A percentile compares a stretch with the other conserved stretches of the same genome.
These are phyloP conservation scores for Viola odorata DNA, from an alignment of 345 rosid genomes.

Conservation along the genomic window DNA sequence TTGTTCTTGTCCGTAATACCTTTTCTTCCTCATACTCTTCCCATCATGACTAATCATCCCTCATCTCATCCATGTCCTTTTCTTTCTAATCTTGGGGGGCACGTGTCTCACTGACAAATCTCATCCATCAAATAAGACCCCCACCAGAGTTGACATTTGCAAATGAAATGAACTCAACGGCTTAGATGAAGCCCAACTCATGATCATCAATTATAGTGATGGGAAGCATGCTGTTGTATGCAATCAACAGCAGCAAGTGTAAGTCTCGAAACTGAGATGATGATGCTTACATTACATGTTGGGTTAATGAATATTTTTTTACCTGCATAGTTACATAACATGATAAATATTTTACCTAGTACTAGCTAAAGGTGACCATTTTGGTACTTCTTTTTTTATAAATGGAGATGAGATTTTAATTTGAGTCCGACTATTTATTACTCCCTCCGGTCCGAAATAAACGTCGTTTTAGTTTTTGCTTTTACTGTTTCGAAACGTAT, in stretches of 20 bases:
- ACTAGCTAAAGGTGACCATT: too few species aligned
- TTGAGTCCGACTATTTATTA: too few species aligned
- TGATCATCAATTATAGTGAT: constrained; percentile 27
- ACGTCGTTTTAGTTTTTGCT: too few species aligned
- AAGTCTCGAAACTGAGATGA: constrained; percentile 11
- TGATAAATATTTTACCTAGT: too few species aligned
- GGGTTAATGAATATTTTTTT: not conserved
- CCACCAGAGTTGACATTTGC: constrained; percentile 10
- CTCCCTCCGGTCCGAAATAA: too few species aligned
- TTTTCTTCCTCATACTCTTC: constrained; percentile 2
- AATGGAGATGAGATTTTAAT: too few species aligned
- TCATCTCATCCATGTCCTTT: constrained; percentile 17
- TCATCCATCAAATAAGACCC: not conserved
- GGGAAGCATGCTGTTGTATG: constrained; percentile 26
- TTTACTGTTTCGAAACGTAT: too few species aligned
- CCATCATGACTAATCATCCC: not conserved
- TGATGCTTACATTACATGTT: constrained; percentile 9
- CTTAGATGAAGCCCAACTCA: constrained; percentile 13
- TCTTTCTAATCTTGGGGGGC: constrained; percentile 17
- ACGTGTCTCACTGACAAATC: constrained; percentile 38
- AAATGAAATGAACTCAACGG: constrained; percentile 1
- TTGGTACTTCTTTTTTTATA: too few species aligned
- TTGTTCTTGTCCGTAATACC: not conserved
- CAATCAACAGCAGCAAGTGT: constrained; percentile 11
- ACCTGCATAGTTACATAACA: too few species aligned